These are phyloP conservation scores for Boeremia lycopersici DNA, from an alignment of 2,329 filamentous ascomycete genomes.

Conservation along the genomic window DNA sequence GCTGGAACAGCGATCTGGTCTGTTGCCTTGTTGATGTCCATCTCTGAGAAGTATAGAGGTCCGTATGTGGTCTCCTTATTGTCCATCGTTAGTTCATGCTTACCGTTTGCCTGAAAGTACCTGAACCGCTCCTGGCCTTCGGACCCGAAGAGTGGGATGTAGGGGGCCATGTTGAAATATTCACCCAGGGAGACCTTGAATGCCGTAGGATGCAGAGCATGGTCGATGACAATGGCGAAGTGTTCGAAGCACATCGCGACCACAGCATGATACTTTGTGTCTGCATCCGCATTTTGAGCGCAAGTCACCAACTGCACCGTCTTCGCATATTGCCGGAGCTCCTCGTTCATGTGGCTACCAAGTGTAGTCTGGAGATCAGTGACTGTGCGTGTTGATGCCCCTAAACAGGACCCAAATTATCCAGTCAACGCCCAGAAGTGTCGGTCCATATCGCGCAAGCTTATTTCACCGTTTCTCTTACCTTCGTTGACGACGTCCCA, in stretches of 20 bases:
- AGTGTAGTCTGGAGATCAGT: background rate
- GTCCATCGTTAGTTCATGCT: conserved; percentile 2
- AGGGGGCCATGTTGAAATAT: background rate
- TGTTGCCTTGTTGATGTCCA: background rate
- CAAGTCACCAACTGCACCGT: background rate
- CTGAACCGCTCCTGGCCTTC: background rate
- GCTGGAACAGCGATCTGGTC: conserved; percentile 6
- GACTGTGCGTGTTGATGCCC: background rate
- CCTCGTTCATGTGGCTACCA: background rate
- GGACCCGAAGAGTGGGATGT: background rate
- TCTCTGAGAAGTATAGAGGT: conserved; percentile 1
- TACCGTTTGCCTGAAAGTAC: background rate
- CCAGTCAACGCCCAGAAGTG: background rate
- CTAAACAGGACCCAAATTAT: background rate
- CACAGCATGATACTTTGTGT: conserved; percentile 6
- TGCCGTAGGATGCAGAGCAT: background rate
- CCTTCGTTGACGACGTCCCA: conserved; percentile 3
- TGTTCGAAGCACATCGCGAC: conserved; percentile 9
- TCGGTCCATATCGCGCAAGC: background rate
- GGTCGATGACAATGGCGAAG: conserved; percentile 8
- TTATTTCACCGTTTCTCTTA: background rate
- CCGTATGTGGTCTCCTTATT: background rate
- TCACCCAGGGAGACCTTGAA: background rate
- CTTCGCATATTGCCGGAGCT: background rate
- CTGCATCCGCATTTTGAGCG: background rate